phyloP scores from a whole-genome alignment of 495 filamentous ascomycete genomes.

The Parachaetomium inaequale region DNA sequence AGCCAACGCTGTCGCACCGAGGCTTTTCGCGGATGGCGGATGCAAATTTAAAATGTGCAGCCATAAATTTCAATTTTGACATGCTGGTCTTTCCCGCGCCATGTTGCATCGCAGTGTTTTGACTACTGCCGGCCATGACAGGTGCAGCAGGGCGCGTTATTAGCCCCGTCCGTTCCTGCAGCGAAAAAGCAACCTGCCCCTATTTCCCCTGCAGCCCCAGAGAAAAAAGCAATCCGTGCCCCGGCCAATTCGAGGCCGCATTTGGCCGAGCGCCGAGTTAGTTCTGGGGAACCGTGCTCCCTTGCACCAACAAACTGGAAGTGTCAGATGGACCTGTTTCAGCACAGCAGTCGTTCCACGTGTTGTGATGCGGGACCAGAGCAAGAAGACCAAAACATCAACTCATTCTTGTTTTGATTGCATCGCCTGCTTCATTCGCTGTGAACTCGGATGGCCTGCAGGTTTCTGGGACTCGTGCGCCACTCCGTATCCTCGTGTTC shows the following conservation, averaged over 20 bases:
- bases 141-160: not conserved
- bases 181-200: constrained; percentile 13
- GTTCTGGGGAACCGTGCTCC: not conserved
- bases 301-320: not conserved
- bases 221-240: not conserved
- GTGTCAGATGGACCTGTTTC: not conserved
- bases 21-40: not conserved
- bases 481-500: too few species aligned
- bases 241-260: not conserved
- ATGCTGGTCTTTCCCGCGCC: not conserved
- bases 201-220: constrained; percentile 11
- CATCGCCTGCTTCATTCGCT: too few species aligned
- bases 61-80: not conserved
- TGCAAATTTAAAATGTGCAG: not conserved
- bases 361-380: not conserved
- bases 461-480: too few species aligned
- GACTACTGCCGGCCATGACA: not conserved
- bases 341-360: not conserved
- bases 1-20: not conserved
- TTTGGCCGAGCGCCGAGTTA: not conserved
- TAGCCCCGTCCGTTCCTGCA: constrained; percentile 1
- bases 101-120: not conserved
- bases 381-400: not conserved
- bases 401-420: too few species aligned
- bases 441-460: too few species aligned